Evolutionary conservation across 306 rosid species (phyloP).

Genomic region (Inga oerstediana): DNA sequence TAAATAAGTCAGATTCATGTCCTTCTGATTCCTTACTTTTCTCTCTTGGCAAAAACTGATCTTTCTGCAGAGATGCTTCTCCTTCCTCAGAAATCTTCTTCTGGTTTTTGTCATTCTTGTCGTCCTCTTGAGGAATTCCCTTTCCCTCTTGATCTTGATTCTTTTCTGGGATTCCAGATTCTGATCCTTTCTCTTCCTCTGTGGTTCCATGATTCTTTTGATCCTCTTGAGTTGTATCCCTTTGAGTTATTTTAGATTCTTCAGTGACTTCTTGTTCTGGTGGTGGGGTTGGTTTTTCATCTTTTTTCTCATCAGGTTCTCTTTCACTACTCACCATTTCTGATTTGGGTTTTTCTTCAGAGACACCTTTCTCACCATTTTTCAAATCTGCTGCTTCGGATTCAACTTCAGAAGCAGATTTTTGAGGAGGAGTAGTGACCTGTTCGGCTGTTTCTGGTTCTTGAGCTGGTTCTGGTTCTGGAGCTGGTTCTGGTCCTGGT

Average conservation of each 20-base stretch:
- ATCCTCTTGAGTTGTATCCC: neutral
- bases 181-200: constrained; percentile 1
- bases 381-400: neutral
- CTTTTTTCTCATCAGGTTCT: neutral
- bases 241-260: constrained; percentile 1
- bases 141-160: neutral
- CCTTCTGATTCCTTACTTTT: constrained; percentile 26
- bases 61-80: neutral
- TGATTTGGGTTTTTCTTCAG: constrained; percentile 21
- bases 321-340: constrained; percentile 15
- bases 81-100: neutral
- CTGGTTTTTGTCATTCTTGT: neutral
- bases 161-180: constrained; percentile 7
- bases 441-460: constrained; percentile 5
- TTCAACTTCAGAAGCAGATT: neutral
- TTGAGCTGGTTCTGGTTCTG: too few species aligned
- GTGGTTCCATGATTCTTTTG: neutral
- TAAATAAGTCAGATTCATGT: neutral
- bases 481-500: too few species aligned
- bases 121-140: neutral
- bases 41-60: neutral
- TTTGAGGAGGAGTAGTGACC: neutral
- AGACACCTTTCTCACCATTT: constrained; percentile 10
- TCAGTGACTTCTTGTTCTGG: constrained; percentile 21
- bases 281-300: neutral